A percentile compares a stretch with the other conserved stretches of the same genome.
These are phyloP conservation scores for Mucor irregularis DNA, from an alignment of 371 early-diverging fungal species.

Conservation along the genomic window DNA sequence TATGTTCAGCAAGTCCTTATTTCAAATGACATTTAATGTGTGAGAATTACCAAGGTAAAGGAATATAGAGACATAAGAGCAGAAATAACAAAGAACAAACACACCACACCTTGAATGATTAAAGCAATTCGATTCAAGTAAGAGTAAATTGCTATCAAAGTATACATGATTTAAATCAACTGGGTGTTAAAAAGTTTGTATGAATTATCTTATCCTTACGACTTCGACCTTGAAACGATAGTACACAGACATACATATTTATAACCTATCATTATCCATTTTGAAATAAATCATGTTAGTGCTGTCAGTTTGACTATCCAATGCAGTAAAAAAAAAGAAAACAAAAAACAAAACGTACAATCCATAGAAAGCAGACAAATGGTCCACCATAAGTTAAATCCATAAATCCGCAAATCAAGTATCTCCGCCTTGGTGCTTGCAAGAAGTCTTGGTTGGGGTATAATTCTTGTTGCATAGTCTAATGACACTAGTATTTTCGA, in stretches of 20 bases:
- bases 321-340: too few relatives aligned
- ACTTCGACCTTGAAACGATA: not conserved
- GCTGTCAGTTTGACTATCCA: not conserved
- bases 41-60: conserved; percentile 24
- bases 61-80: conserved; percentile 32
- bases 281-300: not conserved
- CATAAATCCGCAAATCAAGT: not conserved
- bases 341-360: too few relatives aligned
- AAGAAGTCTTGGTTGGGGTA: not conserved
- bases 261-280: not conserved
- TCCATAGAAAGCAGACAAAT: not conserved
- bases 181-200: not conserved
- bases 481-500: too few relatives aligned
- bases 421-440: not conserved
- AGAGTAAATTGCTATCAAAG: conserved; percentile 35
- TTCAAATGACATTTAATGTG: not conserved
- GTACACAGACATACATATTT: not conserved
- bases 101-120: conserved; percentile 33
- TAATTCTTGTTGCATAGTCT: not conserved
- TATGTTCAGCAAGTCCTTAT: not conserved
- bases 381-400: not conserved
- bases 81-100: conserved; percentile 31
- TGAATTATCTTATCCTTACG: not conserved
- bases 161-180: not conserved
- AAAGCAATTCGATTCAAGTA: conserved; percentile 26